phyloP scores from a whole-genome alignment of 352 stramenopile genomes.

The Pythium phragmitis region DNA sequence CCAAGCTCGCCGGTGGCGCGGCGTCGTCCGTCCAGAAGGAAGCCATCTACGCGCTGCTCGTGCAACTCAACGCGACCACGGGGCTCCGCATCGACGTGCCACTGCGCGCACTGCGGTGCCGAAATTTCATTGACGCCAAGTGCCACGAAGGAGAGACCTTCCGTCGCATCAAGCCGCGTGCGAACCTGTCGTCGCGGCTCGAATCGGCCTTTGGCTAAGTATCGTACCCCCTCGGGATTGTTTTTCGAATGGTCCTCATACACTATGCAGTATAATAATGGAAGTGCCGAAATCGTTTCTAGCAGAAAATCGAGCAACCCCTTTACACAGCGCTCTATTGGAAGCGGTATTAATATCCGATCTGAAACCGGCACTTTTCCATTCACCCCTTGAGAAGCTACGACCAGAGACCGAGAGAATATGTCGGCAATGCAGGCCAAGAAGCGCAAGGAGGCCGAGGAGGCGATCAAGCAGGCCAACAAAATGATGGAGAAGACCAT shows the following conservation, averaged over 20 bases:
- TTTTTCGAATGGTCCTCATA: conserved; percentile 6
- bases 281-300: background rate
- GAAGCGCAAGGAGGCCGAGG: conserved; percentile 34
- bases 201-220: conserved; percentile 28
- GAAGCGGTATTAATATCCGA: background rate
- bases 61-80: conserved; percentile 51
- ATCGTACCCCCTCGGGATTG: background rate
- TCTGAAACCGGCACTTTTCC: conserved; percentile 6
- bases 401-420: background rate
- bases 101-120: conserved; percentile 57
- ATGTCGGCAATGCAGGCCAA: conserved; percentile 33
- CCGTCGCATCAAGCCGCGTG: conserved; percentile 18
- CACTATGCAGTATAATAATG: conserved; percentile 18
- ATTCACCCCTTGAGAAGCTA: background rate
- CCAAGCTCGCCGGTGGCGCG: conserved; percentile 44
- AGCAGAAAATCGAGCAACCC: conserved; percentile 6
- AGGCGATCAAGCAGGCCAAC: conserved; percentile 31
- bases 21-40: conserved; percentile 42
- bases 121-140: conserved; percentile 51
- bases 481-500: conserved; percentile 47
- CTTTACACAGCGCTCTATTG: conserved; percentile 7
- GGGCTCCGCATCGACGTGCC: conserved; percentile 52
- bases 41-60: conserved; percentile 50
- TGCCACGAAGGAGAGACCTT: conserved; percentile 20
- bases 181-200: conserved; percentile 27